Percentiles rank a stretch among this genome's conserved stretches.
phyloP scores from a whole-genome alignment of 805 yeast species.

The Saturnispora dispora region DNA sequence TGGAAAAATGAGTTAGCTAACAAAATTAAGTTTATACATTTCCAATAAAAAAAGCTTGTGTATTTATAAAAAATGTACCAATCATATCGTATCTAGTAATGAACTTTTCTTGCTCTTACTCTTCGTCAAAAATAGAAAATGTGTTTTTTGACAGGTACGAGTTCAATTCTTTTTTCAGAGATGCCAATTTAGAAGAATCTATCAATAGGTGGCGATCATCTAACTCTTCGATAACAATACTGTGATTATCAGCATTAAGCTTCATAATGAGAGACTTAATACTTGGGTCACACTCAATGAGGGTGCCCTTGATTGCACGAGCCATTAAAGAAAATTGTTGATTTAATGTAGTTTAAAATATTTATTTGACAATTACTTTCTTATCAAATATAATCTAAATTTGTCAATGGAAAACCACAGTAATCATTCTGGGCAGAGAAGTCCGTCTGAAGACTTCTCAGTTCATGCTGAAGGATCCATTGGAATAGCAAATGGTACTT shows the following conservation, averaged over 20 bases:
- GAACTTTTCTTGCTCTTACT: conserved; percentile 17
- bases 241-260: conserved; percentile 69
- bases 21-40: background rate
- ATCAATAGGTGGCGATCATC: conserved; percentile 88
- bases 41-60: background rate
- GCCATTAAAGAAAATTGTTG: conserved; percentile 28
- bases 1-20: conserved; percentile 36
- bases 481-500: background rate
- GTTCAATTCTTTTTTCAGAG: conserved; percentile 70
- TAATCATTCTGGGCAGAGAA: background rate
- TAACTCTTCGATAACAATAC: conserved; percentile 64
- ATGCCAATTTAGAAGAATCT: conserved; percentile 66
- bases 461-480: background rate
- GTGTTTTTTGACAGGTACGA: conserved; percentile 71
- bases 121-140: conserved; percentile 76
- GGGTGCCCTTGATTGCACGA: conserved; percentile 46
- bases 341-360: background rate
- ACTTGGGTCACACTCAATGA: conserved; percentile 72
- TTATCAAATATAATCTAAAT: background rate
- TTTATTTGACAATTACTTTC: background rate
- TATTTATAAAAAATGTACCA: background rate
- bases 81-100: background rate
- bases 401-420: background rate
- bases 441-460: background rate
- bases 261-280: conserved; percentile 77